Percentiles rank a stretch among this genome's conserved stretches.
These are phyloP conservation scores for Acidiella bohemica DNA, from an alignment of 495 filamentous ascomycete genomes.

Conservation along the genomic window DNA sequence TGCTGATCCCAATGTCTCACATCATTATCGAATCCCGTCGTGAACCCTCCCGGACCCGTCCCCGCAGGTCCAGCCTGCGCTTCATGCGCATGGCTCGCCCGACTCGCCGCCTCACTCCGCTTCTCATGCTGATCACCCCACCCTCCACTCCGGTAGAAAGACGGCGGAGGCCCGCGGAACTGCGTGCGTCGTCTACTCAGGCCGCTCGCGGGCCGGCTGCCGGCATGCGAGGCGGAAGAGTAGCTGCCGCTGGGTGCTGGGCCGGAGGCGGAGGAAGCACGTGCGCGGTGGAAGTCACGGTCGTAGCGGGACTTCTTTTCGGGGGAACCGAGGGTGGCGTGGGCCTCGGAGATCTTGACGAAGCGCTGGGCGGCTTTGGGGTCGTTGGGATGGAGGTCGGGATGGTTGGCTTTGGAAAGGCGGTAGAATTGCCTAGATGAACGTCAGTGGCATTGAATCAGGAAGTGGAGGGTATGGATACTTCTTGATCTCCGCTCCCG, in stretches of 20 bases:
- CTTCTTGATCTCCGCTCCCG: constrained; percentile 73
- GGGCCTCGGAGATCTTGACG: constrained; percentile 74
- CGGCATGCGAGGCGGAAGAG: constrained; percentile 30
- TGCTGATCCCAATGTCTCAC: constrained; percentile 51
- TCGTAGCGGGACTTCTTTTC: constrained; percentile 70
- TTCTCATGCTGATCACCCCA: constrained; percentile 45
- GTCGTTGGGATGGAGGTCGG: constrained; percentile 74
- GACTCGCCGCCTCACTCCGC: constrained; percentile 20
- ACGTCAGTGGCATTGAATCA: constrained; percentile 1
- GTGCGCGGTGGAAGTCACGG: constrained; percentile 40
- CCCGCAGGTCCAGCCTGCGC: constrained; percentile 23
- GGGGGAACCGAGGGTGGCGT: constrained; percentile 58
- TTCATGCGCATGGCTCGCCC: constrained; percentile 12
- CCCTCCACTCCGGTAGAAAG: constrained; percentile 70
- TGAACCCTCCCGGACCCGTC: constrained; percentile 15
- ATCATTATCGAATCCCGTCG: constrained; percentile 31
- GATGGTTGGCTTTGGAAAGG: constrained; percentile 87
- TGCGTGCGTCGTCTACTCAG: constrained; percentile 59
- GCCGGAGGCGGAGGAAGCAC: constrained; percentile 22
- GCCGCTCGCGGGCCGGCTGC: constrained; percentile 40
- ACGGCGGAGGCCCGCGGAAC: constrained; percentile 77
- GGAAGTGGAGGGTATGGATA: no score
- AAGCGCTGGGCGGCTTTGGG: constrained; percentile 63
- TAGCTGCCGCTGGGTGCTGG: constrained; percentile 20
- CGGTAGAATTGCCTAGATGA: constrained; percentile 64